These are phyloP conservation scores for Xylogone sp. DNA, from an alignment of 2,329 filamentous ascomycete species.

Conservation along the genomic window DNA sequence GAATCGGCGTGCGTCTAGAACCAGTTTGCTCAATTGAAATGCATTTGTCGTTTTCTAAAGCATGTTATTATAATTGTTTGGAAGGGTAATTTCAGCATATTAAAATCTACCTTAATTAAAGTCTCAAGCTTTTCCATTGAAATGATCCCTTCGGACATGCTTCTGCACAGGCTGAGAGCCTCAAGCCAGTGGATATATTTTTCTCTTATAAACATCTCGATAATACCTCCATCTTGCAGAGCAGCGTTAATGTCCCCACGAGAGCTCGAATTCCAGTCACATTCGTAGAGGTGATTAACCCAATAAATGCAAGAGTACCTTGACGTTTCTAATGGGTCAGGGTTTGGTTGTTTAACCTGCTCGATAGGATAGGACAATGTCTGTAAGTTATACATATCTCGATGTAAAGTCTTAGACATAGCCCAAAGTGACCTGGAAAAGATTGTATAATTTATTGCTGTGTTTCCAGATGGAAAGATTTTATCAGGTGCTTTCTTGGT, in stretches of 20 bases:
- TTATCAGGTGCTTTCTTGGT: slow-evolving; percentile 6
- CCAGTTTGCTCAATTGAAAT: slow-evolving; percentile 3
- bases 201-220: slow-evolving; percentile 14
- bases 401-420: slow-evolving; percentile 23
- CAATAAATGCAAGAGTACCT: slow-evolving; percentile 33
- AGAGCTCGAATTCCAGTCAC: background rate
- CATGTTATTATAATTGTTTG: background rate
- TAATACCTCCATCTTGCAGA: slow-evolving; percentile 7
- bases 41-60: slow-evolving; percentile 3
- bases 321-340: slow-evolving; percentile 21
- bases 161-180: slow-evolving; percentile 20
- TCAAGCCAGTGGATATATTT: slow-evolving; percentile 24
- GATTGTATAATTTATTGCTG: slow-evolving; percentile 26
- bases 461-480: slow-evolving; percentile 26
- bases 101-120: slow-evolving; percentile 7
- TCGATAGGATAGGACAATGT: slow-evolving; percentile 18
- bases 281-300: slow-evolving; percentile 24
- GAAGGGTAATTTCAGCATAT: slow-evolving; percentile 1
- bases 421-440: slow-evolving; percentile 30
- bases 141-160: slow-evolving; percentile 11
- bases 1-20: too few species aligned
- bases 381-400: slow-evolving; percentile 31
- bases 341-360: slow-evolving; percentile 13
- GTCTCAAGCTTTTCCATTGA: slow-evolving; percentile 18
- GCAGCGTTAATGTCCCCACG: background rate